Evolutionary conservation across 2,329 filamentous ascomycete genomes (phyloP).

Genomic region (Penicillium polonicum): DNA sequence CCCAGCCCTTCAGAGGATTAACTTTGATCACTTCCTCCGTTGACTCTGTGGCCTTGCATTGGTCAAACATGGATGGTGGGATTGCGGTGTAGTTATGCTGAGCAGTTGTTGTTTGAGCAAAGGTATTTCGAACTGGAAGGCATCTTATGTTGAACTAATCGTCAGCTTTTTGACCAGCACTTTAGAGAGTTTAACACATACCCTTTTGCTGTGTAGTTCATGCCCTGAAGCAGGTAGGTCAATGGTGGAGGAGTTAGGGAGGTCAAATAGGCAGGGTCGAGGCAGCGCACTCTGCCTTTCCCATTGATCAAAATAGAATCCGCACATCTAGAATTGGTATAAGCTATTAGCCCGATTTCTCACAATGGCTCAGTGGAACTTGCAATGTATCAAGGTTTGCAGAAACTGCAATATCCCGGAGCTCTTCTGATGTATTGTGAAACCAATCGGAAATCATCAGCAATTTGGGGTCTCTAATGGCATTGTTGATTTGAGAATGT

Average conservation of each 20-base stretch:
- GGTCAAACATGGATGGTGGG: background rate
- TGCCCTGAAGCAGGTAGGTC: background rate
- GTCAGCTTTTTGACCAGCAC: background rate
- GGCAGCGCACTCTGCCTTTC: conserved; percentile 34
- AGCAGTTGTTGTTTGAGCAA: background rate
- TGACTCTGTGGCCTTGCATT: conserved; percentile 1
- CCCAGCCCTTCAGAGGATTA: background rate
- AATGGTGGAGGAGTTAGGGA: background rate
- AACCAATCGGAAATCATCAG: conserved; percentile 56
- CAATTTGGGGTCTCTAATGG: conserved; percentile 31
- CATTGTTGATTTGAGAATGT: conserved; percentile 45
- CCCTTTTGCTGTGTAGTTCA: conserved; percentile 6
- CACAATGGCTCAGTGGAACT: background rate
- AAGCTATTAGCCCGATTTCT: conserved; percentile 18
- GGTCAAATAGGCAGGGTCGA: background rate
- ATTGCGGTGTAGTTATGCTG: background rate
- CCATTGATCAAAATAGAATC: conserved; percentile 63
- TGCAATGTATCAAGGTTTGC: conserved; percentile 8
- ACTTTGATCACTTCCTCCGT: conserved; percentile 1
- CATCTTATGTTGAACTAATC: background rate
- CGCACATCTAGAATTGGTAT: conserved; percentile 50
- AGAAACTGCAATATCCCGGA: conserved; percentile 22
- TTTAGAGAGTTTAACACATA: background rate
- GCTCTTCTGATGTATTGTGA: conserved; percentile 52
- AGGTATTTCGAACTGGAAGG: background rate